These are phyloP conservation scores for Silene coronaria DNA, from an alignment of 179 eudicot genomes.

Conservation along the genomic window DNA sequence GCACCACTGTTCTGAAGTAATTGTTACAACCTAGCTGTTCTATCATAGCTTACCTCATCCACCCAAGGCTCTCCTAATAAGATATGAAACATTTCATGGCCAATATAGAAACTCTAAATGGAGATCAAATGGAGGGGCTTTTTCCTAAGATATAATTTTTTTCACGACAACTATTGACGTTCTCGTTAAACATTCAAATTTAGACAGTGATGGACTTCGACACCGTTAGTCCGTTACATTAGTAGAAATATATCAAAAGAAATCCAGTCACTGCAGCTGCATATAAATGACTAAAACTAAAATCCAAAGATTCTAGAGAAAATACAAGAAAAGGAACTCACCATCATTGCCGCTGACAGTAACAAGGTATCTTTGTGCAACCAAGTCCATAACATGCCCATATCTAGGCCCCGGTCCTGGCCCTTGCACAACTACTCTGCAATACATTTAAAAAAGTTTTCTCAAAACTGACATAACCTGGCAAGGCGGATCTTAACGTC, in stretches of 20 bases:
- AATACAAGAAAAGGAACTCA: slow-evolving; percentile 31
- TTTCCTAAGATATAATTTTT: background rate
- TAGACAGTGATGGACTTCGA: background rate
- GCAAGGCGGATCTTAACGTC: background rate
- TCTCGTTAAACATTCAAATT: background rate
- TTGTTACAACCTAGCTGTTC: background rate
- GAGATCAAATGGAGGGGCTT: background rate
- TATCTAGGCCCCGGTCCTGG: slow-evolving; percentile 92
- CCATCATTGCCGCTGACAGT: slow-evolving; percentile 94
- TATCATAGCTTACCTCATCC: background rate
- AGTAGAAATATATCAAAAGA: background rate
- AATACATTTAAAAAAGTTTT: slow-evolving; percentile 2
- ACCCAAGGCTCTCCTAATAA: background rate
- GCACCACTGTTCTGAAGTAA: background rate
- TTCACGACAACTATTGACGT: background rate
- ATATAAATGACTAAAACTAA: background rate
- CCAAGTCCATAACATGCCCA: slow-evolving; percentile 95
- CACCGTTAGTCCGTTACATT: background rate
- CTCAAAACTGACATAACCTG: background rate
- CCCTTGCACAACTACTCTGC: slow-evolving; percentile 93
- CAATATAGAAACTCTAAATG: background rate
- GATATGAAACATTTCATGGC: background rate
- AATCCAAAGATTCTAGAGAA: background rate
- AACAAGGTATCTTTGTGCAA: slow-evolving; percentile 87
- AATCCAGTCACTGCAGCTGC: background rate